Evolutionary conservation across 352 stramenopile species (phyloP), one percentile per base, ranked within the genome.

Genomic region (Thalassiosira livingstoniorum): DNA sequence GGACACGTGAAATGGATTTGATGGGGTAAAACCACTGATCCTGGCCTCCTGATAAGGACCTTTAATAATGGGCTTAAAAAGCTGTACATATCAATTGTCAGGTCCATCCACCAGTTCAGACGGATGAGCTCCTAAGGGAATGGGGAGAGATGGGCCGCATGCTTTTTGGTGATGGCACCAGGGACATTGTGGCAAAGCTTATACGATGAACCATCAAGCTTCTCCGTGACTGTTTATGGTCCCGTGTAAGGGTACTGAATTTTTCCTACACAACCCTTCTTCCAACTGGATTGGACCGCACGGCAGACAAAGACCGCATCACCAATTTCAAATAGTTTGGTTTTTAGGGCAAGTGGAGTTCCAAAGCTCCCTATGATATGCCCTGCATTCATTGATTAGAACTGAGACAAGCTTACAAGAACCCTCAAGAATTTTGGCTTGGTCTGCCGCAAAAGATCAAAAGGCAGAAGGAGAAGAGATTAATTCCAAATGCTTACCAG

Each of bases 1-100:
- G 47, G 47, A 23, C 4, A 58, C 4, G 42, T 21, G 21, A 51
- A 62, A 62, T 25, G 47, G 61, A 11, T 65, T 2, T 31, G 15
- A 39, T 15, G 51, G 72, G 4, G 47, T 23, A 25, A 80, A 80
- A 39, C 72, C 72, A 43, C 51, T 43, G 2, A 73, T 61, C 34
- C 61, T 29, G 32, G 72, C 62, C 4, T 73, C 37, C 1, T 15
- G 35, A 29, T 66, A 80, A 3, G 72, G 62, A 23, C 73, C 21
- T 0, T 37, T 15, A 1, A 32, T 7, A 0, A 81, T 55, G 4
- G 53, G 53, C 5, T 34, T 7, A 35, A 65, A 57, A 10, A 75
- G 45, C 23, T 75, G 54, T 7, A 62, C 31, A 31, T 45, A 81
- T 4, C 47, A n/a, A 58, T 35, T 65, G 32, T 78, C 60, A 2